phyloP scores from a whole-genome alignment of 23 red algal species.

The Gracilaria domingensis region DNA sequence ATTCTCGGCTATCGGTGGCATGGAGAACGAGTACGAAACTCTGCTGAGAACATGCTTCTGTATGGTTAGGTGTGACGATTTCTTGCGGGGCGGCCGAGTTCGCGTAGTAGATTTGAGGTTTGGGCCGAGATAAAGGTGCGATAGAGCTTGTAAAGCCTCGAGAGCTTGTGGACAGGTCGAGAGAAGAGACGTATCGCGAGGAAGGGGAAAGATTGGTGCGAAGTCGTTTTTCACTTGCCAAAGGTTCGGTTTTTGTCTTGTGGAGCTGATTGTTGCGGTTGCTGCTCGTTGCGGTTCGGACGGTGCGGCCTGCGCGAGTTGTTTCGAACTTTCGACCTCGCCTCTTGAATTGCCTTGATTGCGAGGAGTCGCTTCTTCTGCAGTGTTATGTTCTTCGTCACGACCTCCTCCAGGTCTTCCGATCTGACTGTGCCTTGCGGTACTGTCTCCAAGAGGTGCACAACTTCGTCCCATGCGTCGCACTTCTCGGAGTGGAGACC shows the following conservation, averaged over 20 bases:
- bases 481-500: not conserved
- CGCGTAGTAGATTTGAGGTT: too few species aligned
- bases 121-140: not conserved
- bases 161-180: not conserved
- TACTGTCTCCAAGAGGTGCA: too few species aligned
- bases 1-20: too few species aligned
- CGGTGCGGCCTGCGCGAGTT: not conserved
- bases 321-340: not conserved
- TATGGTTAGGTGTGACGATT: too few species aligned
- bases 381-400: not conserved
- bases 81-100: too few species aligned
- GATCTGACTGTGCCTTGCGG: not conserved
- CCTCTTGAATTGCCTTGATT: not conserved
- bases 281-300: not conserved
- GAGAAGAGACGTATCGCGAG: not conserved
- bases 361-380: not conserved
- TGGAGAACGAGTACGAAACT: too few species aligned
- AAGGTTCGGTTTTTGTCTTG: not conserved
- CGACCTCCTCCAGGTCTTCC: not conserved
- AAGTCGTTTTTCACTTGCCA: not conserved
- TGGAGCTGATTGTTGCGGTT: not conserved
- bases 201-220: not conserved
- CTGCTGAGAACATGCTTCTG: too few species aligned
- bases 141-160: not conserved
- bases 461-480: constrained; percentile 9